Conservation (phyloP, 2,329 filamentous ascomycete genomes). For the Peltaster fructicola region DNA sequence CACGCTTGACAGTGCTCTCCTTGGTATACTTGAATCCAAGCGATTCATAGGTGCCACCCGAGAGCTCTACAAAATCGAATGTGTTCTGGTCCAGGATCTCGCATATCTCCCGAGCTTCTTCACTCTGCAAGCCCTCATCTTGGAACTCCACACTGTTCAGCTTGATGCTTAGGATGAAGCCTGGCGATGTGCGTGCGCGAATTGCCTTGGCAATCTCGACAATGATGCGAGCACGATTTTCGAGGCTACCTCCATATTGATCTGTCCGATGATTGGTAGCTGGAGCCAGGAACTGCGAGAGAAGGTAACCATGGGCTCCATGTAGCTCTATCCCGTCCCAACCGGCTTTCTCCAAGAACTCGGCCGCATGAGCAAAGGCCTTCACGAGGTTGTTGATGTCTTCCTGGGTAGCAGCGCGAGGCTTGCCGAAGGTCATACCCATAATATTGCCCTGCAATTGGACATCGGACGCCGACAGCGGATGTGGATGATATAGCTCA, state of each 20-base stretch:
- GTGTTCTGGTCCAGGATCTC: constrained; percentile 30
- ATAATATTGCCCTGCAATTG: constrained; percentile 26
- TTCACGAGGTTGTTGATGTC: constrained; percentile 42
- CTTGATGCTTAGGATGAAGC: constrained; percentile 38
- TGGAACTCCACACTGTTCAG: constrained; percentile 42
- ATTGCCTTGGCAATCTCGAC: constrained; percentile 23
- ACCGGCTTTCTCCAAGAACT: constrained; percentile 44
- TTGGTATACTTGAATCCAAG: constrained; percentile 34
- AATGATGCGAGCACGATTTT: constrained; percentile 26
- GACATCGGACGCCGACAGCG: constrained; percentile 34
- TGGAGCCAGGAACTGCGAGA: constrained; percentile 27
- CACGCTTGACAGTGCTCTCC: constrained; percentile 34
- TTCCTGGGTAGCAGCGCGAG: constrained; percentile 33
- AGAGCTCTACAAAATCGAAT: constrained; percentile 42
- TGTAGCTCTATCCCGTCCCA: constrained; percentile 34
- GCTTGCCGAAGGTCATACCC: constrained; percentile 36
- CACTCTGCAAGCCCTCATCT: constrained; percentile 31
- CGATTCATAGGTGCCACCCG: constrained; percentile 41
- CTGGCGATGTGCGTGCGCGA: constrained; percentile 18
- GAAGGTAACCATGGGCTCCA: constrained; percentile 28
- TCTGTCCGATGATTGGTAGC: constrained; percentile 27
- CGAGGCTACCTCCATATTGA: constrained; percentile 26
- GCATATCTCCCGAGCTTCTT: constrained; percentile 33
- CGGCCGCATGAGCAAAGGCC: constrained; percentile 42
- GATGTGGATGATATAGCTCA: constrained; percentile 28